Percentiles rank a stretch among this genome's conserved stretches.
These are phyloP conservation scores for Alternaria sp. DNA, from an alignment of 2,329 filamentous ascomycete species.

Conservation along the genomic window DNA sequence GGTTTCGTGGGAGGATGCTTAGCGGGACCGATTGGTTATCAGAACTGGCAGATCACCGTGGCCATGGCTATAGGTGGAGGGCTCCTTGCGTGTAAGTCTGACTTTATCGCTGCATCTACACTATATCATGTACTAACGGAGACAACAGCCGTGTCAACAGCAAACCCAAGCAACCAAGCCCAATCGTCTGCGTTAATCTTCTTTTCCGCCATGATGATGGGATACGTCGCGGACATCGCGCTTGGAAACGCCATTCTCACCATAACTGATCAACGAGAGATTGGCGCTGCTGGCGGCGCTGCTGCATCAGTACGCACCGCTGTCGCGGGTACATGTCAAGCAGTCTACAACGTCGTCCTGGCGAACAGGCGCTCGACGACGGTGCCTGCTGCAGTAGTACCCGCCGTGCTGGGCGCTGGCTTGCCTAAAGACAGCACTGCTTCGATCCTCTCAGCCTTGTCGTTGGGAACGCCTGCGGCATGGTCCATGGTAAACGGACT, in stretches of 20 bases:
- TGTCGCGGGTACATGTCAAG: neutral
- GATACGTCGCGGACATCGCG: neutral
- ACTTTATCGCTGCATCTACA: fast-evolving
- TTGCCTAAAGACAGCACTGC: neutral
- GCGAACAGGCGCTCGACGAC: neutral
- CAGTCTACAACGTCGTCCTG: neutral
- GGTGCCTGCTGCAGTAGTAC: neutral
- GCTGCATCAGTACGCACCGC: constrained; percentile 1
- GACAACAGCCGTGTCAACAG: neutral
- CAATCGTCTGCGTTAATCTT: neutral
- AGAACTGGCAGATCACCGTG: neutral
- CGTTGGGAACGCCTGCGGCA: neutral
- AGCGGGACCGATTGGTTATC: neutral
- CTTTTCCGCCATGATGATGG: neutral
- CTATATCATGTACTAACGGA: neutral
- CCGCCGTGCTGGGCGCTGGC: neutral
- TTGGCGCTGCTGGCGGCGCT: constrained; percentile 2
- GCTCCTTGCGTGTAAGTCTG: neutral
- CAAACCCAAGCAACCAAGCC: neutral
- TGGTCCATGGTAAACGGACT: neutral
- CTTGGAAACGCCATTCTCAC: neutral
- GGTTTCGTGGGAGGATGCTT: neutral
- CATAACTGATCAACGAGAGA: neutral
- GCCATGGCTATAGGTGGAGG: neutral
- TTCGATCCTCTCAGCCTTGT: neutral